Base-by-base conservation (phyloP, 768 basidiomycete genomes). In the Suillus spraguei region DNA sequence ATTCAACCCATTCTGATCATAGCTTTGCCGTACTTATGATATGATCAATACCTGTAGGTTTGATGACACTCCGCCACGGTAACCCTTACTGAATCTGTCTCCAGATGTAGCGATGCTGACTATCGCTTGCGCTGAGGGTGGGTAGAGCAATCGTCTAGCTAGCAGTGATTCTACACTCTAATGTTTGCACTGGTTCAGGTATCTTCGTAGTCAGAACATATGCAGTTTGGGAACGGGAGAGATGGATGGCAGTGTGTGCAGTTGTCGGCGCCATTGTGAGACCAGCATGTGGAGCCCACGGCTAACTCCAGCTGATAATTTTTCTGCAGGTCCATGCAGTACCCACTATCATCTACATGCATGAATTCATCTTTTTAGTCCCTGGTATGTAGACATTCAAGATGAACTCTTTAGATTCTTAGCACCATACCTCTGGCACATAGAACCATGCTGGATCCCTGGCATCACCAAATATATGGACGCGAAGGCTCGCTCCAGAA, bases 211-310 rank as follows among this genome's bases (percentile, higher is more conserved):
- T 54, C 33, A 54, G 53, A 36, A 35, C 53, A 35, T 36, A 54
- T 14, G 35, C 53, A 35, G 53, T 36, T 22, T 54, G 53, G 53
- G 35, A n/a, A 35, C 33, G 52, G 33, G 33, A 53, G 52, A 53
- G 20, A 20, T 20, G 20, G 17, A 9, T 10, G 5, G 11, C 10
- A 5, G 52, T 35, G 32, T 53, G 2, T 33, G 20, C 52, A n/a
- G 20, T 53, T 10, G 5, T 53, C 32, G n/a, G 10, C 32, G 20
- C 11, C 17, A 53, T 53, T 13, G 52, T 53, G 5, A 53, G 52
- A 20, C 10, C 20, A n/a, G 33, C n/a, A 53, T 53, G 2, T 11
- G 33, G 52, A 53, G 22, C 2, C 10, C 11, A 10, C 2, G 11
- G 10, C 33, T 10, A 28, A 33, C 17, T 20, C 16, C 17, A 33